Conservation (phyloP, 495 filamentous ascomycete genomes). For the Aspergillus hancockii region DNA sequence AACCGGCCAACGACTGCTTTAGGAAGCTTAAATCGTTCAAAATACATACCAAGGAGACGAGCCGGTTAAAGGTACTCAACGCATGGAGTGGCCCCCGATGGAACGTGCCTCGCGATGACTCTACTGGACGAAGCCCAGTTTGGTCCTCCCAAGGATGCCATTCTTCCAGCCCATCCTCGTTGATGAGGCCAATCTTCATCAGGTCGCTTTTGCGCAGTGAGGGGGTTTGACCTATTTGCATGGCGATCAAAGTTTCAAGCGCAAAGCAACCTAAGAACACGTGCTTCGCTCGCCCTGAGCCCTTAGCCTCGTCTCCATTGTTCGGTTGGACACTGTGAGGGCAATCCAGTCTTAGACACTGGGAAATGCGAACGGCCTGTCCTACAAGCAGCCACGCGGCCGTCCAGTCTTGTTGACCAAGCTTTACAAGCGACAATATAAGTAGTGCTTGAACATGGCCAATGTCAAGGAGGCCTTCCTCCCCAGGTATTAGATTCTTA, state of each 20-base stretch:
- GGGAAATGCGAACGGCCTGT: conserved; percentile 56
- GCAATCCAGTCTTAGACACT: conserved; percentile 45
- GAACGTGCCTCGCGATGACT: conserved; percentile 38
- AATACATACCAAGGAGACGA: conserved; percentile 47
- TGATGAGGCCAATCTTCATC: conserved; percentile 40
- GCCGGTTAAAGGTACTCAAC: conserved; percentile 61
- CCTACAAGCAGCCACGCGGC: conserved; percentile 64
- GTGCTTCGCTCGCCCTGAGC: conserved; percentile 43
- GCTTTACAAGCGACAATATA: conserved; percentile 58
- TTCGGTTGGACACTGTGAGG: conserved; percentile 16
- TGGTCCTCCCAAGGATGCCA: conserved; percentile 69
- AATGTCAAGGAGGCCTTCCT: conserved; percentile 52
- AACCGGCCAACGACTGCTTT: conserved; percentile 27
- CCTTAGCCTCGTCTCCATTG: conserved; percentile 23
- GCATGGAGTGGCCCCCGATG: conserved; percentile 55
- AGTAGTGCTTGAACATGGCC: conserved; percentile 66
- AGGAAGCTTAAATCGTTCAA: conserved; percentile 42
- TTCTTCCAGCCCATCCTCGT: conserved; percentile 68
- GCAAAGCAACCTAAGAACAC: conserved; percentile 64
- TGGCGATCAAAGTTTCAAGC: conserved; percentile 62
- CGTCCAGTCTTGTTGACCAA: conserved; percentile 52
- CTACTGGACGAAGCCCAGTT: conserved; percentile 29
- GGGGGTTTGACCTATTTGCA: conserved; percentile 50
- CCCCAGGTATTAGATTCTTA: conserved; percentile 55
- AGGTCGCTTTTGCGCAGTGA: conserved; percentile 54